Percentiles rank a stretch among this genome's conserved stretches.
phyloP scores from a whole-genome alignment of 495 filamentous ascomycete species.

The Aspergillus egyptiacus region DNA sequence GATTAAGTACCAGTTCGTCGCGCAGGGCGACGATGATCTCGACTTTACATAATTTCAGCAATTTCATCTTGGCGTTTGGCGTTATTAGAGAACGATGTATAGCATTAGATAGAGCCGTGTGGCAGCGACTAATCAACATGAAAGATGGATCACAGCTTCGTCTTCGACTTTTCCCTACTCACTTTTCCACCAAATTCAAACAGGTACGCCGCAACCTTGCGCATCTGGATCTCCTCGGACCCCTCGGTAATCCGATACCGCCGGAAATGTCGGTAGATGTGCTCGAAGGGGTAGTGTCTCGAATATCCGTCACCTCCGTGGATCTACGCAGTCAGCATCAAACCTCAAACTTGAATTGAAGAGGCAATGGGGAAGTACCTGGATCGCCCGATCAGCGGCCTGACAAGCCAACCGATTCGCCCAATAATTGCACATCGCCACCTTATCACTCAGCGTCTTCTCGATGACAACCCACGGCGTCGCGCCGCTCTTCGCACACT shows the following conservation, averaged over 20 bases:
- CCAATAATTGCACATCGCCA: conserved; percentile 62
- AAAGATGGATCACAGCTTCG: conserved; percentile 8
- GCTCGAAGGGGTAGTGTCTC: conserved; percentile 44
- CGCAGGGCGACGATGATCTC: conserved; percentile 7
- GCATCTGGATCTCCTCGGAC: conserved; percentile 46
- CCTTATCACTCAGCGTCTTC: conserved; percentile 47
- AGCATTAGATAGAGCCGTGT: not conserved
- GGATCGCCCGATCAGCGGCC: conserved; percentile 55
- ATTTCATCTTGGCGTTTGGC: not conserved
- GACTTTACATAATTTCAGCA: conserved; percentile 8
- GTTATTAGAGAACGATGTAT: too few relatives aligned
- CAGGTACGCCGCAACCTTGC: conserved; percentile 40
- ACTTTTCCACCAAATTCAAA: conserved; percentile 33
- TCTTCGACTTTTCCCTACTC: conserved; percentile 2
- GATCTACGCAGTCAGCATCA: conserved; percentile 25
- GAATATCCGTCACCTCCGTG: conserved; percentile 49
- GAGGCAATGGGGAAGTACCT: conserved; percentile 23
- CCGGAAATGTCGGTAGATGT: conserved; percentile 48
- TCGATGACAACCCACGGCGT: conserved; percentile 43
- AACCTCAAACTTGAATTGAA: not conserved
- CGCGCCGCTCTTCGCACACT: conserved; percentile 7
- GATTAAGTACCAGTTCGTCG: conserved; percentile 40
- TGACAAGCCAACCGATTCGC: conserved; percentile 52
- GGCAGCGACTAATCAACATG: too few relatives aligned
- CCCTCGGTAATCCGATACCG: conserved; percentile 48